Conservation (phyloP, 768 basidiomycete species). For the Chlorophyllum brunneum region DNA sequence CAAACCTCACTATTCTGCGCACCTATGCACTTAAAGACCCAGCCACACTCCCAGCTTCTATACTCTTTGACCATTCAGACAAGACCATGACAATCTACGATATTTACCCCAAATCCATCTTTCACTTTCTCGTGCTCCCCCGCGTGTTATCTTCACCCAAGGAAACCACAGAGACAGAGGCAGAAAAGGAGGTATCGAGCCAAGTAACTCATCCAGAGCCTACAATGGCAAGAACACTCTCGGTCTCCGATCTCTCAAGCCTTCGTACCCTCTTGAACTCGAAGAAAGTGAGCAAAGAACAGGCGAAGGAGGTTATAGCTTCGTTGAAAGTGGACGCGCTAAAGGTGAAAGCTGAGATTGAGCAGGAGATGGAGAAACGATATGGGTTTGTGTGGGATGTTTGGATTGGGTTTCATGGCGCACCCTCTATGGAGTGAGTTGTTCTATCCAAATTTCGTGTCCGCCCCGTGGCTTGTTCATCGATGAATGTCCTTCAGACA, state of each 20-base stretch:
- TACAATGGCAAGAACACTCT: slow-evolving; percentile 16
- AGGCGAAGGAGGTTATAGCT: slow-evolving; percentile 50
- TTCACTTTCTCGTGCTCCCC: slow-evolving; percentile 88
- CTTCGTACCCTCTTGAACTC: slow-evolving; percentile 53
- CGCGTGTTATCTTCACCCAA: slow-evolving; percentile 27
- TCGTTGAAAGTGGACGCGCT: slow-evolving; percentile 55
- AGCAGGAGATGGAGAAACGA: slow-evolving; percentile 74
- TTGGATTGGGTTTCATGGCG: slow-evolving; percentile 81
- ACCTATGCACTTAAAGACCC: slow-evolving; percentile 57
- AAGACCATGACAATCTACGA: slow-evolving; percentile 68
- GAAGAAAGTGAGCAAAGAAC: slow-evolving; percentile 35
- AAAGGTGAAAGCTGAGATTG: slow-evolving; percentile 54
- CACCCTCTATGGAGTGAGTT: slow-evolving; percentile 82
- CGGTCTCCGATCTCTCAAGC: slow-evolving; percentile 39
- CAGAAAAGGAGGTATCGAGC: slow-evolving; percentile 17
- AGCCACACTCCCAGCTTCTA: slow-evolving; percentile 48
- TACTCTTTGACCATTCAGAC: slow-evolving; percentile 54
- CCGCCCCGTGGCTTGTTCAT: not conserved
- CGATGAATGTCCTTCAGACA: slow-evolving; percentile 44
- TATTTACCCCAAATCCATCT: slow-evolving; percentile 77
- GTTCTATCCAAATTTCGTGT: not conserved
- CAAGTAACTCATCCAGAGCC: not conserved
- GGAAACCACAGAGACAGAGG: not conserved
- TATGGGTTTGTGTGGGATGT: slow-evolving; percentile 76
- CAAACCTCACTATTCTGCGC: slow-evolving; percentile 52